Conservation (phyloP, 441 rosid genomes). For the Dalechampia spathulata region DNA sequence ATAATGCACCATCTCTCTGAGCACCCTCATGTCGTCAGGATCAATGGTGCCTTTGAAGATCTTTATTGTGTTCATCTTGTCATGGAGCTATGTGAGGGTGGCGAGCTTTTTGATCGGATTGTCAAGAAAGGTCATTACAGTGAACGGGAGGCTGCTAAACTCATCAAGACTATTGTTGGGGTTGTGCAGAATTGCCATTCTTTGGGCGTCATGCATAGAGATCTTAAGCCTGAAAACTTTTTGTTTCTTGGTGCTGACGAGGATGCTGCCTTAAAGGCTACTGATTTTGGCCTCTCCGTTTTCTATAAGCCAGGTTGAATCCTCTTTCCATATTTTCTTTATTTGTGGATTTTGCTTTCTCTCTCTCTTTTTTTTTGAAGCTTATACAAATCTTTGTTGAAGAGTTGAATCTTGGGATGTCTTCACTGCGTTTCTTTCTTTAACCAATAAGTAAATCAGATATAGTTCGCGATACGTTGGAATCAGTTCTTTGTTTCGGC, state of each 20-base stretch:
- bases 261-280: constrained; percentile 67
- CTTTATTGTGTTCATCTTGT: constrained; percentile 60
- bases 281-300: constrained; percentile 80
- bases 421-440: too few species aligned
- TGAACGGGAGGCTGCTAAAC: constrained; percentile 74
- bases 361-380: too few species aligned
- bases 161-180: constrained; percentile 69
- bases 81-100: constrained; percentile 85
- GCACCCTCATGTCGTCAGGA: constrained; percentile 59
- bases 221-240: constrained; percentile 90
- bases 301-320: constrained; percentile 68
- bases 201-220: constrained; percentile 84
- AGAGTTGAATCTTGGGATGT: constrained; percentile 5
- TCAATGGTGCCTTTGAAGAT: constrained; percentile 72
- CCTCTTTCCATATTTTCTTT: background rate
- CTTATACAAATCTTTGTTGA: too few species aligned
- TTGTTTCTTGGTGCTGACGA: constrained; percentile 54
- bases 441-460: background rate
- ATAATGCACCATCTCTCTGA: constrained; percentile 88
- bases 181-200: constrained; percentile 80
- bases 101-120: constrained; percentile 81
- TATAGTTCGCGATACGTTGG: background rate
- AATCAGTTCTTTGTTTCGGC: background rate
- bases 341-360: background rate
- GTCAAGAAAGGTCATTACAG: constrained; percentile 70